Evolutionary conservation across 2,329 filamentous ascomycete genomes (phyloP).

Genomic region (Aspergillus ochraceoroseus): DNA sequence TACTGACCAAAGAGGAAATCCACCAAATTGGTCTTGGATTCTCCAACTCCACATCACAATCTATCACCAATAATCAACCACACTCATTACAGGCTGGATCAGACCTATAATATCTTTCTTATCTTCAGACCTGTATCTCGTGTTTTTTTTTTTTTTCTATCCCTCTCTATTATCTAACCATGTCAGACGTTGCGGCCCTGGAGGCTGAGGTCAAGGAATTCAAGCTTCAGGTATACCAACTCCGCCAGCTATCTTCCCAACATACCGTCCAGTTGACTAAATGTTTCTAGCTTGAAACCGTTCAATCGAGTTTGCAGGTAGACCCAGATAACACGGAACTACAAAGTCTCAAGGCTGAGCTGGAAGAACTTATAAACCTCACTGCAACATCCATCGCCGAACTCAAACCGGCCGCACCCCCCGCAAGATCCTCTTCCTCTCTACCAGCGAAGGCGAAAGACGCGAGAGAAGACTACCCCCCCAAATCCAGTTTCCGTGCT

Average conservation of each 20-base stretch:
- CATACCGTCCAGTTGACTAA: not conserved
- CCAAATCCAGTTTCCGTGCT: constrained; percentile 56
- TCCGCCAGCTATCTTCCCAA: not conserved
- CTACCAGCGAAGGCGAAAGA: constrained; percentile 65
- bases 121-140: not conserved
- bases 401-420: constrained; percentile 58
- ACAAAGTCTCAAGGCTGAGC: constrained; percentile 69
- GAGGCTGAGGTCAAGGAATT: constrained; percentile 56
- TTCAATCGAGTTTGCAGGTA: constrained; percentile 68
- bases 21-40: not conserved
- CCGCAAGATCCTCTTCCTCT: constrained; percentile 44
- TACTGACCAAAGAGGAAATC: not conserved
- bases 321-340: constrained; percentile 77
- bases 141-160: not conserved
- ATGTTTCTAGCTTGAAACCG: constrained; percentile 64
- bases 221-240: constrained; percentile 50
- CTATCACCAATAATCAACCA: not conserved
- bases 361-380: constrained; percentile 74
- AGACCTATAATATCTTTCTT: not conserved
- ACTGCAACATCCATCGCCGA: constrained; percentile 77
- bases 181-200: constrained; percentile 43
- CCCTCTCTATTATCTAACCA: constrained; percentile 20
- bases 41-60: not conserved
- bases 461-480: constrained; percentile 76
- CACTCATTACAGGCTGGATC: not conserved